phyloP scores from a whole-genome alignment of 1,284 basidiomycete genomes.

The Trichosporon sp. region DNA sequence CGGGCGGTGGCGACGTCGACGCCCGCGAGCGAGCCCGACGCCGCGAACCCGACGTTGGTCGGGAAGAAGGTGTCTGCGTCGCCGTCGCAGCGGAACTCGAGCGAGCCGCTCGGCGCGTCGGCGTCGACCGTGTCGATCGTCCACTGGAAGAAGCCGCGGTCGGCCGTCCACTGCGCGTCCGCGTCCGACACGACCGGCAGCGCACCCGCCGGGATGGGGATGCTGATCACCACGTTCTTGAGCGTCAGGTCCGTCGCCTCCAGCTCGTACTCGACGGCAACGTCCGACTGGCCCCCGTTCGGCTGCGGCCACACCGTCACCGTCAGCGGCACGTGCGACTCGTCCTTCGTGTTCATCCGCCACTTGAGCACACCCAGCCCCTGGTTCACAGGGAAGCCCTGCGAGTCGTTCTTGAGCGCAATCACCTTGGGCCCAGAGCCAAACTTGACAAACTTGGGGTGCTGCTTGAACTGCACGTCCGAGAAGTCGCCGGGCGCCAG shows the following conservation, averaged over 20 bases:
- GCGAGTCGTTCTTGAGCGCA: conserved; percentile 75
- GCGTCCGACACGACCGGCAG: conserved; percentile 75
- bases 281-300: conserved; percentile 83
- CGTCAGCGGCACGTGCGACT: conserved; percentile 85
- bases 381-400: conserved; percentile 83
- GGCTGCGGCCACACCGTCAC: conserved; percentile 97
- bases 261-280: conserved; percentile 95
- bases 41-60: conserved; percentile 75
- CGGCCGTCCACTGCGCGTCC: conserved; percentile 72
- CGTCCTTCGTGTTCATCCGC: conserved; percentile 86
- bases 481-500: conserved; percentile 65
- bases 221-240: conserved; percentile 80
- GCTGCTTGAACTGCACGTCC: conserved; percentile 87
- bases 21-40: conserved; percentile 69
- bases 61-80: conserved; percentile 93
- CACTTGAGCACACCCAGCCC: conserved; percentile 83
- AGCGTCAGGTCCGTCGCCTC: conserved; percentile 75
- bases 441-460: conserved; percentile 90
- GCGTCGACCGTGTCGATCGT: conserved; percentile 55
- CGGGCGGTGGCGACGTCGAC: conserved; percentile 59
- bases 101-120: conserved; percentile 63
- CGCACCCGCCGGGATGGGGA: conserved; percentile 83
- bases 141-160: conserved; percentile 83
- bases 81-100: conserved; percentile 79
- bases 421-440: conserved; percentile 61